Base-by-base conservation (phyloP, 2,329 filamentous ascomycete genomes). In the Sarocladium brachiariae region DNA sequence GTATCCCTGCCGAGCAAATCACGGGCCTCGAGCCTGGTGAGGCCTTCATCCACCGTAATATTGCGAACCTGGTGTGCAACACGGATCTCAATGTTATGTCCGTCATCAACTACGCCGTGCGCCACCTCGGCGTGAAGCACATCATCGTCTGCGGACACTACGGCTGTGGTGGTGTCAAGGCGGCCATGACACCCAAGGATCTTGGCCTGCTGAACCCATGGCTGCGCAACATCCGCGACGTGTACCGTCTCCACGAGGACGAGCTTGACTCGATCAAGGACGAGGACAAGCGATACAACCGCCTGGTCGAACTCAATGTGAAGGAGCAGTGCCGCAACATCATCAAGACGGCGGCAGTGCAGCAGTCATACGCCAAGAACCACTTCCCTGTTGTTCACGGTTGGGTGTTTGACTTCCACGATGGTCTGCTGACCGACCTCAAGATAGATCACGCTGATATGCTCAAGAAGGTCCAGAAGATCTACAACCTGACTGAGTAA, bases 41-140 rank as follows among this genome's bases (percentile, higher is more conserved):
- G 69, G 86, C 92, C 61, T 96, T 96, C 68, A 86, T 95, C 58
- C 89, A 95, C 76, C 87, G 91, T 69, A 96, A 96, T 64, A 95
- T 96, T 67, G 90, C 89, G 70, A 96, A 96, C 74, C 77, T 95
- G 57, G 78, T 95, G 52, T 82, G 83, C 70, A 81, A 84, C 63
- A 84, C 82, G 56, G 91, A 96, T 65, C 78, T 95, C 62, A 90
- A 84, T 67, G 82, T 84, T 47, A 83, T 88, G 65, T 80, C 80
- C 65, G 89, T 95, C 60, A 88, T 96, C 69, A 84, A 93, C 65
- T 96, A 90, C 65, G 87, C 89, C 56, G 89, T 96, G 56, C 75
- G 78, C 59, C 83, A 92, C 66, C 77, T 96, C 35, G 77, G 87
- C 64, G 85, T 89, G 65, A 89, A 89, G 73, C 86, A 89, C 73